Evolutionary conservation across 1,139 yeast species (phyloP), one percentile per base, ranked within the genome.

Genomic region (Zygosaccharomyces sapae): DNA sequence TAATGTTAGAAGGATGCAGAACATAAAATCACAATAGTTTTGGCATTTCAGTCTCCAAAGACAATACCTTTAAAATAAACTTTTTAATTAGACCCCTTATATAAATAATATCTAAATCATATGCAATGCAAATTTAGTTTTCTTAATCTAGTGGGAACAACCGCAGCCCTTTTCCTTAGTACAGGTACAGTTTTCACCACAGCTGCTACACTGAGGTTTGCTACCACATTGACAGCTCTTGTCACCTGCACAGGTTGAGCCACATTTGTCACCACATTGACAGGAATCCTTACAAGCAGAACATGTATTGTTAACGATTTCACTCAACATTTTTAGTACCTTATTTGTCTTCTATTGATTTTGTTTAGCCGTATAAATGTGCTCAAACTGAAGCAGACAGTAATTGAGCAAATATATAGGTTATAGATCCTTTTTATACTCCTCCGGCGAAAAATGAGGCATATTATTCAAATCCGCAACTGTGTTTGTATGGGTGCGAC

Each of bases 201-300:
- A 46, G 16, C 39, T 37, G 24, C 39, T 13, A 18, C 47, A 39
- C 13, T 24, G 33, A 5, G 41, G 42, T 39, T 43, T 34, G 44
- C 39, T 33, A 25, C 50, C 45, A n/a, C 43, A 40, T 9, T 27
- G 31, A 42, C 52, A 47, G 36, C 33, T 34, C 29, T 24, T 20
- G 18, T 40, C 45, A 8, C 41, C 44, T 13, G 38, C 36, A 25
- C 45, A 38, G 30, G 38, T 35, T 29, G 48, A 45, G 20, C 39
- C 29, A 27, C 50, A 47, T 27, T 42, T 40, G 33, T 30, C 25
- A 19, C 44, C 46, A 35, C 48, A 47, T 18, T 42, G 45, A 36
- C 48, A 44, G 18, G 46, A 34, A 27, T 20, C 25, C 12, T 35
- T 30, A 12, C 44, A 44, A 13, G 47, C 33, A 29, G 27, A 35